phyloP scores from a whole-genome alignment of 257 asterid species.

The Verbena officinalis region DNA sequence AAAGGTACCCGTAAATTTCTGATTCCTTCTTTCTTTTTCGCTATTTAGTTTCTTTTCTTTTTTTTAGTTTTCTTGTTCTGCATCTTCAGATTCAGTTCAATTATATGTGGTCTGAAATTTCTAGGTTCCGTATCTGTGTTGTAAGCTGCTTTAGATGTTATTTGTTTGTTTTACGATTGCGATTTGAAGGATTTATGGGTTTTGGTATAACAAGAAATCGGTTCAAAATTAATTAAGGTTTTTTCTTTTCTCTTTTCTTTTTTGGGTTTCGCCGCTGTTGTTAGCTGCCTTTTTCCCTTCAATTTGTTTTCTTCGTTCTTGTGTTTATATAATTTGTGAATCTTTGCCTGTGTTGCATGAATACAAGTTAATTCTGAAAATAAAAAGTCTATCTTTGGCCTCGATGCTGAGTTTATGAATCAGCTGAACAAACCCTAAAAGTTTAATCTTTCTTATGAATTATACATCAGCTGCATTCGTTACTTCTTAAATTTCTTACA shows the following conservation, averaged over 20 bases:
- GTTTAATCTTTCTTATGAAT: too few relatives aligned
- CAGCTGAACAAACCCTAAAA: too few relatives aligned
- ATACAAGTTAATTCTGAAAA: too few relatives aligned
- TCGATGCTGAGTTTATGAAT: constrained; percentile 1
- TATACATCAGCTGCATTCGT: too few relatives aligned
- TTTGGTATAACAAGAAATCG: not conserved
- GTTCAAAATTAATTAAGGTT: not conserved
- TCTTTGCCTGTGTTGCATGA: constrained; percentile 1
- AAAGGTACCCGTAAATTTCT: constrained; percentile 17
- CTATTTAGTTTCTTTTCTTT: not conserved
- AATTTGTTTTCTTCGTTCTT: not conserved
- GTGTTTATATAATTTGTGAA: not conserved
- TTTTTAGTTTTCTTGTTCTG: not conserved
- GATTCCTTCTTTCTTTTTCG: not conserved
- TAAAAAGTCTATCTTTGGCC: not conserved
- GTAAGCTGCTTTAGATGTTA: not conserved
- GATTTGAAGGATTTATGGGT: constrained; percentile 1
- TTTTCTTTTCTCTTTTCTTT: not conserved
- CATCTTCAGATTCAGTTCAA: not conserved
- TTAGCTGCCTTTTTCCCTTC: not conserved
- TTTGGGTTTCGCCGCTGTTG: not conserved
- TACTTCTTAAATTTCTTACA: too few relatives aligned
- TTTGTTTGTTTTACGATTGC: not conserved
- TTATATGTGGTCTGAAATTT: constrained; percentile 2
- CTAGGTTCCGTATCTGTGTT: constrained; percentile 17